Conservation (phyloP, 768 basidiomycete species). For the Lactifluus subvellereus region DNA sequence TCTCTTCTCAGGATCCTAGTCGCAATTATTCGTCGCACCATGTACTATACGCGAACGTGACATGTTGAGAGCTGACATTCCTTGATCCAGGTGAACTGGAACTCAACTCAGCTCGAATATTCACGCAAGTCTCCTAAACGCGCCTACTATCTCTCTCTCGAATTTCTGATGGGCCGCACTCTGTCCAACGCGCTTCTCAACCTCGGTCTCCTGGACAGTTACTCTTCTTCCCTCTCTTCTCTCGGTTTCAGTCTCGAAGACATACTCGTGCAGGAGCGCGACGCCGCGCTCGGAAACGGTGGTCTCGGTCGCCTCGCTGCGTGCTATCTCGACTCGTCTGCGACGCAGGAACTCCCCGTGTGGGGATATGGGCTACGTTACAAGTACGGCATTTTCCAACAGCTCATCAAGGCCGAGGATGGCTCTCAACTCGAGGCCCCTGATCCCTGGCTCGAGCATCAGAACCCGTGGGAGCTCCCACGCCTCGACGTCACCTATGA, state of each 20-base stretch:
- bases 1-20: not conserved
- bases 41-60: not conserved
- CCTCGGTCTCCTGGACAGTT: conserved; percentile 75
- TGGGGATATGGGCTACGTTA: conserved; percentile 96
- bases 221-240: conserved; percentile 55
- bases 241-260: conserved; percentile 93
- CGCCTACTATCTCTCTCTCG: conserved; percentile 93
- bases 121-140: conserved; percentile 82
- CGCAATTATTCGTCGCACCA: not conserved
- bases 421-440: conserved; percentile 79
- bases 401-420: conserved; percentile 79
- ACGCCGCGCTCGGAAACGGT: conserved; percentile 92
- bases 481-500: conserved; percentile 81
- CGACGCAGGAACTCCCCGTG: conserved; percentile 83
- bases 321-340: conserved; percentile 92
- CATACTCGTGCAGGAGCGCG: conserved; percentile 81
- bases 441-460: conserved; percentile 86
- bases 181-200: conserved; percentile 83
- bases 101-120: conserved; percentile 68
- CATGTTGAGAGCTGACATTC: not conserved
- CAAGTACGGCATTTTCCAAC: conserved; percentile 95
- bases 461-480: conserved; percentile 87
- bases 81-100: conserved; percentile 66
- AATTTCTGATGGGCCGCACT: conserved; percentile 83
- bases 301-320: conserved; percentile 95